Evolutionary conservation across 1,284 basidiomycete species (phyloP).

Genomic region (Heterobasidion parviporum): DNA sequence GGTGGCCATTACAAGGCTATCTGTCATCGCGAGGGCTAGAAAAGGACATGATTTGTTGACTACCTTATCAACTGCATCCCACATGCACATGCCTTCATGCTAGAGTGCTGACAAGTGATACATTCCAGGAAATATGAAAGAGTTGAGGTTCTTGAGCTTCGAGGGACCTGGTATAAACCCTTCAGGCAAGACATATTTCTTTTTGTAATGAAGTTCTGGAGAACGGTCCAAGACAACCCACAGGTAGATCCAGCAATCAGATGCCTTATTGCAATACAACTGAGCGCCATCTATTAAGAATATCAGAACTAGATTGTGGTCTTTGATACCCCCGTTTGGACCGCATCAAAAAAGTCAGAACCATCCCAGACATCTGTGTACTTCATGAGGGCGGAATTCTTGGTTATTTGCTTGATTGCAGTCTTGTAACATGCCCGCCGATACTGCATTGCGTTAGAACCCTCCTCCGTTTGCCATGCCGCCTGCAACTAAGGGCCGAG

Average conservation of each 20-base stretch:
- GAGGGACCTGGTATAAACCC: conserved; percentile 24
- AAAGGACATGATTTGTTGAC: conserved; percentile 10
- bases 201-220: conserved; percentile 12
- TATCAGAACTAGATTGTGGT: conserved; percentile 8
- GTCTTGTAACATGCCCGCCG: no score
- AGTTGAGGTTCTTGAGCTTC: conserved; percentile 26
- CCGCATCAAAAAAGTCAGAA: no score
- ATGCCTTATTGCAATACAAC: conserved; percentile 23
- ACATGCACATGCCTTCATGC: conserved; percentile 14
- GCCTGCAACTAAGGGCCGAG: no score
- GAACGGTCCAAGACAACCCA: conserved; percentile 10
- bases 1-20: conserved; percentile 17
- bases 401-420: no score
- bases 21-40: conserved; percentile 13
- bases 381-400: no score
- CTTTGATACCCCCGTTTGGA: no score
- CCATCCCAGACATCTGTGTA: no score
- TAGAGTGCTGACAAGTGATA: conserved; percentile 16
- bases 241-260: conserved; percentile 21
- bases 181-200: conserved; percentile 17
- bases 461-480: no score
- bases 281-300: conserved; percentile 25
- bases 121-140: conserved; percentile 26
- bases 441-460: no score
- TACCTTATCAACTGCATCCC: conserved; percentile 15